Evolutionary conservation across 2,329 filamentous ascomycete species (phyloP), one percentile per base, ranked within the genome.

Genomic region (Plenodomus lindquistii): DNA sequence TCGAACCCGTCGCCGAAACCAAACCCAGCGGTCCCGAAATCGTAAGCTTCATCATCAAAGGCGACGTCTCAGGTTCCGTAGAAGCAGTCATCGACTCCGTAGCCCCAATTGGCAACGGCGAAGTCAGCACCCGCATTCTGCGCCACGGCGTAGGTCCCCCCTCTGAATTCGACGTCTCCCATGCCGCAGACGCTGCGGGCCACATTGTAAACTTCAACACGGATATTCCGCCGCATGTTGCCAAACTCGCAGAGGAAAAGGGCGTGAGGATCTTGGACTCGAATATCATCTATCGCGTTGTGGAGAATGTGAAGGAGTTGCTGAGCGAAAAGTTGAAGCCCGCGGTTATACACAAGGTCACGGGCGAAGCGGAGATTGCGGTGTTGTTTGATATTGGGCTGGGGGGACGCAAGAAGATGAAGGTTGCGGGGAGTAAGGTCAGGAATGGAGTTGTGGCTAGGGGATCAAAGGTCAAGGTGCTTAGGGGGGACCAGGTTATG

Each of bases 51-150:
- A 84, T 94, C 49, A 80, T 99, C 75, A 96, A 95, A 73, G 92
- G 87, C 44, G 94, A 99, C 63, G 94, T 97, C 16, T 89, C 88
- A 52, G 94, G 94, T 31, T 97, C 93, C 0, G 91, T 92, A 0
- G 94, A 99, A 76, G 94, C 94, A 2, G 88, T 97, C 2, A 80
- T 86, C 51, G 87, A 89, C 40, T 86, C 87, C 8, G 81, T 99
- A 49, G 77, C 85, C 52, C 84, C 87, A 50, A 79, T 97, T 54
- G 91, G 92, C 55, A 96, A 88, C 74, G 85, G 91, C 60, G 91
- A 97, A 69, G 86, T 97, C 34, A 83, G 79, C 24, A 83, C 92
- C 13, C 84, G 85, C 47, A 80, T 99, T 49, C 82, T 99, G 29
- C 85, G 88, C 18, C 87, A 88, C 3, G 84, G 81, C 2, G 88